Evolutionary conservation across 2,329 filamentous ascomycete genomes (phyloP).

Genomic region (Penicillium italicum): DNA sequence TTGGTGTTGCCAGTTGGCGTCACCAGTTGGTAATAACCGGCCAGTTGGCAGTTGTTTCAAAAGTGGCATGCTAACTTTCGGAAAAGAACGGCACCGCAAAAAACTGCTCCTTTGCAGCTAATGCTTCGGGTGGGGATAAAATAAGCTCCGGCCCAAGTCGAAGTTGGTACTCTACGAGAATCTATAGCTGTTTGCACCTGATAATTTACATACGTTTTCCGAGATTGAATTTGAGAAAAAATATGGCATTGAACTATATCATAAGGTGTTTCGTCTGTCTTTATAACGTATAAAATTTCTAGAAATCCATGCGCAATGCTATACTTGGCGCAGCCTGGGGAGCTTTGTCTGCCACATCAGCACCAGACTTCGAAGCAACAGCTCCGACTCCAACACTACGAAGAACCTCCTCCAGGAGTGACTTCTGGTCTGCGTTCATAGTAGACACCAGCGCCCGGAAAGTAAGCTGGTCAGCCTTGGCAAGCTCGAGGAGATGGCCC

Average conservation of each 20-base stretch:
- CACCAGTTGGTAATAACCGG: no score
- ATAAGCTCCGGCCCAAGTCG: constrained; percentile 10
- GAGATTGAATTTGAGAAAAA: background rate
- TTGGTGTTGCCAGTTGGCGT: no score
- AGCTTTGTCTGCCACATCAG: constrained; percentile 50
- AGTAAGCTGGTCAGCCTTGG: constrained; percentile 65
- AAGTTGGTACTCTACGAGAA: background rate
- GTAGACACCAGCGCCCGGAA: constrained; percentile 72
- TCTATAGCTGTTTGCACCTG: background rate
- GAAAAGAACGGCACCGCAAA: constrained; percentile 38
- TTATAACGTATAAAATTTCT: constrained; percentile 5
- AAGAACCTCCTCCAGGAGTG: constrained; percentile 77
- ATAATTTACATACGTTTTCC: no score
- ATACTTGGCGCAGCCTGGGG: constrained; percentile 67
- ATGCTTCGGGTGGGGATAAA: constrained; percentile 17
- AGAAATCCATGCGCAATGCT: constrained; percentile 94
- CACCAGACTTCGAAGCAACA: constrained; percentile 34
- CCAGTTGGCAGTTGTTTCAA: no score
- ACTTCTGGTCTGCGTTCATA: constrained; percentile 67
- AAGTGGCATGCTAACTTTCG: background rate
- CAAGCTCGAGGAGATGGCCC: constrained; percentile 72
- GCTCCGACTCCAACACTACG: constrained; percentile 54
- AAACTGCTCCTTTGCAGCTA: constrained; percentile 39
- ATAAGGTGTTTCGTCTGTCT: background rate
- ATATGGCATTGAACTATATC: constrained; percentile 1